Conservation (phyloP, 1,284 basidiomycete genomes). For the Heterobasidion irregulare region DNA sequence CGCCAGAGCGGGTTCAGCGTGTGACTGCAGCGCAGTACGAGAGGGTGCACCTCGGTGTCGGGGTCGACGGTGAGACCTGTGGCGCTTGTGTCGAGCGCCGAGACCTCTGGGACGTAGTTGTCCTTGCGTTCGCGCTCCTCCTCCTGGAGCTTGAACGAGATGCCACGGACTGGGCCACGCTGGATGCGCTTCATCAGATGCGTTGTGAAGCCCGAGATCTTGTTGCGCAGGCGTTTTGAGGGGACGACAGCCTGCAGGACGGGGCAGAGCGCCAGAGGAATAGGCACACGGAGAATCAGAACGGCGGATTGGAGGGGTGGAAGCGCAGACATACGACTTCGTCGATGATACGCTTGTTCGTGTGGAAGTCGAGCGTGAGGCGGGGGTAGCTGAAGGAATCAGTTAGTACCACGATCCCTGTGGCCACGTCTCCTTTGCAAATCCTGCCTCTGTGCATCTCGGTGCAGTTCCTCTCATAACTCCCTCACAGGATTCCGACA, state of each 20-base stretch:
- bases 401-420: not conserved
- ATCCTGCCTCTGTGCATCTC: not conserved
- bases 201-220: slow-evolving; percentile 99
- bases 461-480: not conserved
- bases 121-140: slow-evolving; percentile 99
- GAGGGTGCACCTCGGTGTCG: slow-evolving; percentile 75
- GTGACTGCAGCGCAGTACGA: not conserved
- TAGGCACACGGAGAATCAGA: slow-evolving; percentile 2
- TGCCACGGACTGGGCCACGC: slow-evolving; percentile 98
- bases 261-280: not conserved
- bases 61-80: slow-evolving; percentile 79
- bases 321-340: slow-evolving; percentile 69
- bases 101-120: slow-evolving; percentile 96
- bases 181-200: slow-evolving; percentile 99
- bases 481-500: not conserved
- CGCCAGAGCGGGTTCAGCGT: not conserved
- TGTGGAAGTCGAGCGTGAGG: slow-evolving; percentile 96
- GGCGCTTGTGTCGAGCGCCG: slow-evolving; percentile 79
- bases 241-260: slow-evolving; percentile 81
- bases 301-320: not conserved
- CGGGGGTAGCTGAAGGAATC: slow-evolving; percentile 71
- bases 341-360: slow-evolving; percentile 99
- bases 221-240: slow-evolving; percentile 99
- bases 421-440: not conserved
- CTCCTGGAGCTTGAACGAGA: slow-evolving; percentile 99